phyloP scores from a whole-genome alignment of 148 eudicot genomes.

The Gaultheria prostrata region DNA sequence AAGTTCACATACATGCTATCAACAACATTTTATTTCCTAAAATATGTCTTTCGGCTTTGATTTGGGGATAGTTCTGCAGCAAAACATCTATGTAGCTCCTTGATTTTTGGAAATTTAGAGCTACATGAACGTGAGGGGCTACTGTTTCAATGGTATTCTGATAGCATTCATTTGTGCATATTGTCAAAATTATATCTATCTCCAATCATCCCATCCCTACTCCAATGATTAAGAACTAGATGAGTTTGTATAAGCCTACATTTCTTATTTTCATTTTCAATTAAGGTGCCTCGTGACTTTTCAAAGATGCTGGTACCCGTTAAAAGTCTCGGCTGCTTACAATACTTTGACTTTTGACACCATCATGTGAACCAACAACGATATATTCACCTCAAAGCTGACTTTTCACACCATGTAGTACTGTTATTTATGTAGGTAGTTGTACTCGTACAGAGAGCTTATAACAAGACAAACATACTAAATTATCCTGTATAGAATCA shows the following conservation, averaged over 20 bases:
- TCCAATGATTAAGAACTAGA: too few species aligned
- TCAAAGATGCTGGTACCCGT: neutral
- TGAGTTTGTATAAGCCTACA: too few species aligned
- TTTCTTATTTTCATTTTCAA: neutral
- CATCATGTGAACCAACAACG: neutral
- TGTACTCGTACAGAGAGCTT: neutral
- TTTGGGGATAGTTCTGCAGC: too few species aligned
- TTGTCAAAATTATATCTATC: too few species aligned
- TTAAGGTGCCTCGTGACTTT: neutral
- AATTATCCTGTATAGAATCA: too few species aligned
- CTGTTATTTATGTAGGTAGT: neutral
- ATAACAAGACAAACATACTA: neutral
- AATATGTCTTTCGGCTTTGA: too few species aligned
- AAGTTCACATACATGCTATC: neutral
- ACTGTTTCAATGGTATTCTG: too few species aligned
- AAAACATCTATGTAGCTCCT: too few species aligned
- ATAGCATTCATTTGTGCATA: too few species aligned
- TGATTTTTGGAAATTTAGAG: too few species aligned
- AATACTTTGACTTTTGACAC: neutral
- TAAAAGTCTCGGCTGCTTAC: neutral
- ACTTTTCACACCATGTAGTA: neutral
- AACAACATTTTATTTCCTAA: neutral
- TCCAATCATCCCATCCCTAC: too few species aligned
- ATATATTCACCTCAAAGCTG: neutral
- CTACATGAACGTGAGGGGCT: too few species aligned